These are phyloP conservation scores for Macroventuria anomochaeta DNA, from an alignment of 2,329 filamentous ascomycete species.

Conservation along the genomic window DNA sequence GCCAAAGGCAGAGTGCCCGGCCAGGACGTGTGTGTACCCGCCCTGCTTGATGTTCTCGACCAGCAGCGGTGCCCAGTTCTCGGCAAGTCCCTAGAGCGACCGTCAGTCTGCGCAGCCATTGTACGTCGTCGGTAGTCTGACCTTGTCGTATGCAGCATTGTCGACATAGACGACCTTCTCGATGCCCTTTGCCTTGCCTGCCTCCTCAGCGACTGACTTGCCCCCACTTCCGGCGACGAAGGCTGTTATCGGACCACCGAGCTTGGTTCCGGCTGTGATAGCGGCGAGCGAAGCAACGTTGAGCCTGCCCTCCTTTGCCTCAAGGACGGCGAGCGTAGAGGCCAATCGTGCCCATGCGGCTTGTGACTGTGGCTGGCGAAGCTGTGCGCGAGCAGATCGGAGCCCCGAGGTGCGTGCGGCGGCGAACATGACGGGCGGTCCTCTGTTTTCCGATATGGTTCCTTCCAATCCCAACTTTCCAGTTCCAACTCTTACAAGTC, in stretches of 20 bases:
- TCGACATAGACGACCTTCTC: constrained; percentile 92
- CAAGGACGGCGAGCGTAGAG: constrained; percentile 88
- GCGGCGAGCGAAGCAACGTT: constrained; percentile 82
- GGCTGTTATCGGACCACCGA: constrained; percentile 84
- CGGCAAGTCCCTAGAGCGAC: constrained; percentile 71
- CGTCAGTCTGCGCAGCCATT: constrained; percentile 11
- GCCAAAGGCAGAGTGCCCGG: constrained; percentile 91
- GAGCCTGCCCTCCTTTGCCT: constrained; percentile 89
- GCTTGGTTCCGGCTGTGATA: constrained; percentile 82
- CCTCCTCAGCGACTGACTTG: constrained; percentile 78
- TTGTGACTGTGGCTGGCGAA: constrained; percentile 49
- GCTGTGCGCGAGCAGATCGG: constrained; percentile 52
- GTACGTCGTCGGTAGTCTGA: constrained; percentile 45
- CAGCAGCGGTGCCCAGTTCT: constrained; percentile 91
- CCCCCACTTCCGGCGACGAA: constrained; percentile 85
- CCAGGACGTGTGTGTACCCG: constrained; percentile 89
- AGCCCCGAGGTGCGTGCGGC: constrained; percentile 45
- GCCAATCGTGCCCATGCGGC: constrained; percentile 72
- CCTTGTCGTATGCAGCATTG: constrained; percentile 91
- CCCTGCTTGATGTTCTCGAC: constrained; percentile 97
- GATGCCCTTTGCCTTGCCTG: constrained; percentile 85
- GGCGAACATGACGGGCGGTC: constrained; percentile 42
- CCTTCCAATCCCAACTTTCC: not conserved
- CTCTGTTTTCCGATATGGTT: not conserved
- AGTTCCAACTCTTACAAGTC: not conserved